Percentiles rank a stretch among this genome's conserved stretches.
Conservation (phyloP, 495 filamentous ascomycete species). For the Umbilicaria muhlenbergii region DNA sequence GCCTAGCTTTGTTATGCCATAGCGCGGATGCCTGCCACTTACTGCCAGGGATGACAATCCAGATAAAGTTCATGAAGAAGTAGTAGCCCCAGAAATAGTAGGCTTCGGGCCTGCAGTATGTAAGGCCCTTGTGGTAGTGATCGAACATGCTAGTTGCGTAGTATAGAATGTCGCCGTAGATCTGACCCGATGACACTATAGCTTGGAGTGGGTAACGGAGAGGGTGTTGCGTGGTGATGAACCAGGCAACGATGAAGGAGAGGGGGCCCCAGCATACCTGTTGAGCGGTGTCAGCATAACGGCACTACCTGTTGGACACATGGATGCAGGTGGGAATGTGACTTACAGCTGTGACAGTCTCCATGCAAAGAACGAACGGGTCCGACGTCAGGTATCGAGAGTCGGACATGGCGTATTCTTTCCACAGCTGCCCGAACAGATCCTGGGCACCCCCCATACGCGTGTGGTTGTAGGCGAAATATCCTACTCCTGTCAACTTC, state of each 20-base stretch:
- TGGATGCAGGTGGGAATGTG: neutral
- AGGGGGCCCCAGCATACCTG: slow-evolving; percentile 66
- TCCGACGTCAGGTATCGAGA: slow-evolving; percentile 70
- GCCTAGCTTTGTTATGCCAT: neutral
- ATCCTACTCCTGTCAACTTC: slow-evolving; percentile 31
- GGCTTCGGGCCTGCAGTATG: slow-evolving; percentile 59
- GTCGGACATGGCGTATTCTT: slow-evolving; percentile 74
- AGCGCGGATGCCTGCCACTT: slow-evolving; percentile 13
- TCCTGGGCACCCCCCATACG: slow-evolving; percentile 41
- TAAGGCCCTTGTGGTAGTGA: slow-evolving; percentile 34
- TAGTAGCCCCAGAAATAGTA: slow-evolving; percentile 86
- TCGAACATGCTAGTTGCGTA: slow-evolving; percentile 68
- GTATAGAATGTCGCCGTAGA: slow-evolving; percentile 78
- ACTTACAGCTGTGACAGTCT: slow-evolving; percentile 65
- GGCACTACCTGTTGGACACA: neutral
- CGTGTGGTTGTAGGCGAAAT: slow-evolving; percentile 53
- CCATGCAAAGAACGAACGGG: slow-evolving; percentile 69
- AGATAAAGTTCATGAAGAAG: slow-evolving; percentile 71
- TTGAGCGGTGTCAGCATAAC: slow-evolving; percentile 10
- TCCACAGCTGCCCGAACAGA: slow-evolving; percentile 71
- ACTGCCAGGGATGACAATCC: slow-evolving; percentile 62
- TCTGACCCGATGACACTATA: slow-evolving; percentile 59
- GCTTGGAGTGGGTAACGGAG: slow-evolving; percentile 57
- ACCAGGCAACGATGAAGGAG: slow-evolving; percentile 48
- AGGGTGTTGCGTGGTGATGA: slow-evolving; percentile 41